Evolutionary conservation across 2,329 filamentous ascomycete genomes (phyloP), one percentile per base, ranked within the genome.

Genomic region (Colletotrichum shisoi): DNA sequence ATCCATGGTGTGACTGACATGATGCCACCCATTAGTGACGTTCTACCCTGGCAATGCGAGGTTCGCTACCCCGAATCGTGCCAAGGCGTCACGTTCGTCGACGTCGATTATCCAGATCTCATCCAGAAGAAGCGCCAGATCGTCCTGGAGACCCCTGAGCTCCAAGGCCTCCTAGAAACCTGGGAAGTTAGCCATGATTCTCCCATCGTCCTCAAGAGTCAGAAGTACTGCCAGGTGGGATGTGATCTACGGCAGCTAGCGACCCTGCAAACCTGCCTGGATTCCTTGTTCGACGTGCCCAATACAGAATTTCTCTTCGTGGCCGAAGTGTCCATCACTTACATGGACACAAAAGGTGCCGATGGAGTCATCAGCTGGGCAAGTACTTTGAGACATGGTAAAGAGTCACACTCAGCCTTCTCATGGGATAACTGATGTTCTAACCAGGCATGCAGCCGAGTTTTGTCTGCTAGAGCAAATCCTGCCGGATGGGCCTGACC

Each of bases 381-480:
- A n/a, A 87, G 87, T 62, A 86, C 80, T 12, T 81, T 96, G 57
- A 84, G 87, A 13, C 81, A 90, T 76, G 87, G 91, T 92, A 79
- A 79, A 73, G 81, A 40, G 48, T 37, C 71, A 65, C 3, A 21
- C 34, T 40, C 24, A 12, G 48, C 45, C 44, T 7, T 48, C 9
- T 57, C 34, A 49, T 45, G 61, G 8, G 48, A 27, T 34, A 12
- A n/a, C 12, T 11, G 39, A 24, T 53, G 27, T 63, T 62, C 72
- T 76, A n/a, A 72, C 62, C 5, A 46, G 63, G 56, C 69, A 76
- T 72, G 15, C 74, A 89, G 91, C 91, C 67, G 87, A 90, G 63
- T 97, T 98, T 74, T 95, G 91, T 73, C 83, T 97, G 6, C 80
- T 97, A 15, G 94, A 97, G 75, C 94, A 97, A 73, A 88, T 93